Evolutionary conservation across 2,329 filamentous ascomycete species (phyloP), one percentile per base, ranked within the genome.

Genomic region (Sporothrix brasiliensis): DNA sequence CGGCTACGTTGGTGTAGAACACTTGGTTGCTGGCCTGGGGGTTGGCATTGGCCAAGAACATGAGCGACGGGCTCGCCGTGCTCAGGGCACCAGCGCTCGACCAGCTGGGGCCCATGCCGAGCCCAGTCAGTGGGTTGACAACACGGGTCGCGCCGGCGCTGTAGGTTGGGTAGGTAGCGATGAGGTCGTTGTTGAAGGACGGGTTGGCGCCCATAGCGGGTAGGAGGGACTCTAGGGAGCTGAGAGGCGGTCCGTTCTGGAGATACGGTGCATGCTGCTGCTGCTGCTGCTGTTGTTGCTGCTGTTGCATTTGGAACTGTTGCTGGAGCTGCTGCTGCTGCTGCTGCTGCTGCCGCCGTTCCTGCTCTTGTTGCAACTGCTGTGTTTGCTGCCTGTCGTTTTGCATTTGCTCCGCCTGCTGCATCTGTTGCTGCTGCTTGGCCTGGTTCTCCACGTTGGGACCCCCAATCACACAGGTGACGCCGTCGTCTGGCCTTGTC

Each of bases 21-120:
- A 56, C 34, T 50, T 65, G 56, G 50, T 58, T 69, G 50, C 39
- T 34, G 7, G 60, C 21, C 19, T 56, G 50, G 2, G 60, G 68
- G 27, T 63, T n/a, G 39, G 30, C 24, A 41, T 58, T 68, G 24
- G 58, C 66, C 13, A 71, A 3, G 49, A 54, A 63, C 2, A 52
- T 24, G 0, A 30, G 66, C 10, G 67, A 16, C 49, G 24, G 16
- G n/a, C 19, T n/a, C 21, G 16, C 39, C 2, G 50, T 11, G 7
- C 52, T 41, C 16, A 52, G 11, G 13, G 67, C 27, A 4, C 66
- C 52, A 3, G 24, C 41, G n/a, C 41, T 34, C 7, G 67, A 60
- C 67, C 67, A 69, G 54, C 67, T 52, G n/a, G 67, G 53, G 11
- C 24, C 53, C 67, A n/a, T 52, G 47, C 54, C 53, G 5, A 69